A percentile compares a stretch with the other conserved stretches of the same genome.
Conservation (phyloP, 2,329 filamentous ascomycete species). For the Stachybotrys chartarum region DNA sequence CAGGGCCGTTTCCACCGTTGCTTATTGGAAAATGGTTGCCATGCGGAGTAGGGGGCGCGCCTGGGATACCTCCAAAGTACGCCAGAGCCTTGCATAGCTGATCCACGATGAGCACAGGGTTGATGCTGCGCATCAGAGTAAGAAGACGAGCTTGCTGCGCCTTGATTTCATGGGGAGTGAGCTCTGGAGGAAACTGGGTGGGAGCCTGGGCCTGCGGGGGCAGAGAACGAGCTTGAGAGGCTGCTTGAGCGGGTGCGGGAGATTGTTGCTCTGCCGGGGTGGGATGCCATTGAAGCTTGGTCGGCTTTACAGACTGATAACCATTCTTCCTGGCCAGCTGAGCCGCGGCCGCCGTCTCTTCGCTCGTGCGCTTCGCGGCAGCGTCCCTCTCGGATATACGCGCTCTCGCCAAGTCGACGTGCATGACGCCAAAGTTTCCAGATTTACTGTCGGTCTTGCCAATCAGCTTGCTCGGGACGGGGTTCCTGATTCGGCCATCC, state of each 20-base stretch:
- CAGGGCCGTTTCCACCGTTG: constrained; percentile 47
- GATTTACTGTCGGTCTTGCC: constrained; percentile 48
- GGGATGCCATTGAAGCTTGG: constrained; percentile 26
- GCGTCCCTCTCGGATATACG: constrained; percentile 42
- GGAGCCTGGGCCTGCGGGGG: constrained; percentile 1
- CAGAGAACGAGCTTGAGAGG: neutral
- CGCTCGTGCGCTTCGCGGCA: constrained; percentile 54
- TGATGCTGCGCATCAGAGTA: constrained; percentile 46
- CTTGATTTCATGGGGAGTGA: constrained; percentile 42
- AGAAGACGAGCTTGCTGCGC: constrained; percentile 53
- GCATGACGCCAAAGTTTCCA: constrained; percentile 58
- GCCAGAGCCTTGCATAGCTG: constrained; percentile 55
- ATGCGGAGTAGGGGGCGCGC: constrained; percentile 42
- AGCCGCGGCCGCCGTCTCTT: constrained; percentile 52
- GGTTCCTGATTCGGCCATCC: constrained; percentile 38
- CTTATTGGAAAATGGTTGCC: constrained; percentile 47
- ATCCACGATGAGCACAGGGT: constrained; percentile 51
- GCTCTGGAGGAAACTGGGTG: constrained; percentile 5
- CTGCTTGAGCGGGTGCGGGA: neutral
- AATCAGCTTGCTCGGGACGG: constrained; percentile 56
- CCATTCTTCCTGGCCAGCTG: constrained; percentile 46
- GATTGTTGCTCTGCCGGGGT: neutral
- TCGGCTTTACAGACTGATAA: constrained; percentile 43
- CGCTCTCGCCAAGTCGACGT: constrained; percentile 44
- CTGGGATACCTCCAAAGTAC: constrained; percentile 57